Conservation (phyloP, 371 early-diverging fungal genomes). For the Sporodiniella umbellata region DNA sequence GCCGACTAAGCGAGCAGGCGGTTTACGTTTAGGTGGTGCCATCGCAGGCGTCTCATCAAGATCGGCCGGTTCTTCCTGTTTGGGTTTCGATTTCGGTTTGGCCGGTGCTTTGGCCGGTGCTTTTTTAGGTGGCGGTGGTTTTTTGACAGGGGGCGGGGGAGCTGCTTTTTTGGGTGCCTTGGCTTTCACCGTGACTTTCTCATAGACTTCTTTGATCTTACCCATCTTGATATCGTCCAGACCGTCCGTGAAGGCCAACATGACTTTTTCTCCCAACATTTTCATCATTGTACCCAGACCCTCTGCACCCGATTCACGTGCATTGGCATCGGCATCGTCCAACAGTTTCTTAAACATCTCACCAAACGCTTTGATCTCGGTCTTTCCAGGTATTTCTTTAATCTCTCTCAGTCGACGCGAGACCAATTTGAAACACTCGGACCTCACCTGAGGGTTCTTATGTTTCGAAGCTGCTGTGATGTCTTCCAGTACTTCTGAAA, state of each 20-base stretch:
- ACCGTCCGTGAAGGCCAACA: constrained; percentile 73
- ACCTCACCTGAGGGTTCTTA: constrained; percentile 91
- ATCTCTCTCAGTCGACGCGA: constrained; percentile 68
- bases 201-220: constrained; percentile 84
- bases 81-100: constrained; percentile 11
- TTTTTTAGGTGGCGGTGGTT: constrained; percentile 6
- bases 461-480: constrained; percentile 64
- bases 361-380: constrained; percentile 73
- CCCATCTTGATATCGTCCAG: constrained; percentile 84
- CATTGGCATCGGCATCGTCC: constrained; percentile 85
- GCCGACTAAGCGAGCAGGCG: constrained; percentile 42
- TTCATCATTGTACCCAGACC: constrained; percentile 90
- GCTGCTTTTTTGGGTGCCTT: constrained; percentile 47
- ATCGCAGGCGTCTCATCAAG: constrained; percentile 36
- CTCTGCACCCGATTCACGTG: constrained; percentile 87
- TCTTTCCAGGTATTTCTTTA: constrained; percentile 67
- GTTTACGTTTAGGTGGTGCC: constrained; percentile 65
- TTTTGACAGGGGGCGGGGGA: constrained; percentile 35
- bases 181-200: constrained; percentile 77
- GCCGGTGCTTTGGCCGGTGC: constrained; percentile 15
- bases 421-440: constrained; percentile 71
- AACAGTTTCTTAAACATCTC: constrained; percentile 73
- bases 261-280: constrained; percentile 74
- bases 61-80: constrained; percentile 22
- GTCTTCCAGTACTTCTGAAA: constrained; percentile 70